Evolutionary conservation across 1,139 yeast species (phyloP).

Genomic region (Hansenula sp.): DNA sequence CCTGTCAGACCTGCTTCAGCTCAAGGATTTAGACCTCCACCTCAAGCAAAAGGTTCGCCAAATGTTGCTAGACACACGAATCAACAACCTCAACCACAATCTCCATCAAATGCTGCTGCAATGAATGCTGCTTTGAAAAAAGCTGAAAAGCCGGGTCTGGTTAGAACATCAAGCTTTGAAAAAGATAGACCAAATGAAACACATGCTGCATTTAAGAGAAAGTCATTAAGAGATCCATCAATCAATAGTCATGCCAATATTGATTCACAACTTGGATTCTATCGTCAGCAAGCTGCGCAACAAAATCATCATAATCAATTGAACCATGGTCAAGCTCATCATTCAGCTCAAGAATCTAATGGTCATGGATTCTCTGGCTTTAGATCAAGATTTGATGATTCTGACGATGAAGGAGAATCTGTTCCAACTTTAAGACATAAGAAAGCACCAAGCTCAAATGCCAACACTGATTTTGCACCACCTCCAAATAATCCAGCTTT

Average conservation of each 20-base stretch:
- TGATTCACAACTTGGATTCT: conserved; percentile 20
- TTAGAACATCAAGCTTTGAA: conserved; percentile 53
- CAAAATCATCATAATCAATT: conserved; percentile 9
- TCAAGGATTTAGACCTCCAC: not conserved
- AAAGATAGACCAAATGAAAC: conserved; percentile 31
- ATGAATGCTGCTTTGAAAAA: conserved; percentile 41
- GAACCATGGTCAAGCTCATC: conserved; percentile 1
- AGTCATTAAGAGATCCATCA: conserved; percentile 30
- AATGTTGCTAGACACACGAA: conserved; percentile 1
- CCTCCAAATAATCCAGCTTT: conserved; percentile 15
- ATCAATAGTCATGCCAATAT: conserved; percentile 11
- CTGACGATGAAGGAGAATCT: conserved; percentile 49
- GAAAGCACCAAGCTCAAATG: not conserved
- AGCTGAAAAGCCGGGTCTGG: conserved; percentile 35
- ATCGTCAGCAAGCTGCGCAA: conserved; percentile 19
- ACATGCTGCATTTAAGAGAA: conserved; percentile 31
- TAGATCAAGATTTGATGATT: conserved; percentile 51
- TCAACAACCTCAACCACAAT: conserved; percentile 5
- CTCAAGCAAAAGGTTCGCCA: not conserved
- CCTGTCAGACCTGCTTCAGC: not conserved
- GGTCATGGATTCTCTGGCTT: conserved; percentile 19
- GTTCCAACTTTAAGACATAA: conserved; percentile 6
- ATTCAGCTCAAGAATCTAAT: conserved; percentile 2
- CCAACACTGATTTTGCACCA: conserved; percentile 14
- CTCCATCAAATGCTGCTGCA: conserved; percentile 42